Percentiles rank a stretch among this genome's conserved stretches.
phyloP scores from a whole-genome alignment of 108 stramenopile genomes.

The Conticribra guillardii region DNA sequence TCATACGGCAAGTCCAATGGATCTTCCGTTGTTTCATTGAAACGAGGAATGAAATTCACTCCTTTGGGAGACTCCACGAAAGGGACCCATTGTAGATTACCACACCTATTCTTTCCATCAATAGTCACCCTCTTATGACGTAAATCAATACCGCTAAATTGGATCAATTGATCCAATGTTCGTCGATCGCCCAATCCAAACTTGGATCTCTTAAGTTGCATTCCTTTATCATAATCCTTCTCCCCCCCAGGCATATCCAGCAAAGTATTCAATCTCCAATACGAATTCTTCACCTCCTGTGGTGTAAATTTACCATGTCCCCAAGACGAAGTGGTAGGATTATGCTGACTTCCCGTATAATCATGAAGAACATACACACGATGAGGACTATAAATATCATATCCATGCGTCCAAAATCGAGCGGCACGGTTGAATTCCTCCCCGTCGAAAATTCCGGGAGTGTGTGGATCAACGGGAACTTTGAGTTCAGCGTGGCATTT shows the following conservation, averaged over 20 bases:
- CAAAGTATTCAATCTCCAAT: slow-evolving; percentile 61
- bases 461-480: slow-evolving; percentile 89
- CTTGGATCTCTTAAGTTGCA: slow-evolving; percentile 32
- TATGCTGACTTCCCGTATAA: slow-evolving; percentile 77
- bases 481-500: slow-evolving; percentile 90
- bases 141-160: slow-evolving; percentile 81
- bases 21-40: slow-evolving; percentile 32
- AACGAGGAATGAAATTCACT: slow-evolving; percentile 47
- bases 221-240: slow-evolving; percentile 26
- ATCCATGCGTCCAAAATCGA: slow-evolving; percentile 92
- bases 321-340: slow-evolving; percentile 68
- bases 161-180: slow-evolving; percentile 70
- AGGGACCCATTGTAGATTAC: slow-evolving; percentile 86
- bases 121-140: slow-evolving; percentile 52
- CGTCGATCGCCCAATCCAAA: slow-evolving; percentile 80
- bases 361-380: slow-evolving; percentile 84
- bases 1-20: slow-evolving; percentile 54
- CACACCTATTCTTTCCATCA: slow-evolving; percentile 69
- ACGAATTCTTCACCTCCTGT: slow-evolving; percentile 10
- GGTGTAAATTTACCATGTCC: slow-evolving; percentile 33
- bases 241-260: slow-evolving; percentile 67
- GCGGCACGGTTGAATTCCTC: slow-evolving; percentile 88
- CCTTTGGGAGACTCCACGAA: slow-evolving; percentile 60
- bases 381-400: slow-evolving; percentile 91
- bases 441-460: slow-evolving; percentile 89